phyloP scores from a whole-genome alignment of 1,284 basidiomycete species.

The Schizophyllum commune region DNA sequence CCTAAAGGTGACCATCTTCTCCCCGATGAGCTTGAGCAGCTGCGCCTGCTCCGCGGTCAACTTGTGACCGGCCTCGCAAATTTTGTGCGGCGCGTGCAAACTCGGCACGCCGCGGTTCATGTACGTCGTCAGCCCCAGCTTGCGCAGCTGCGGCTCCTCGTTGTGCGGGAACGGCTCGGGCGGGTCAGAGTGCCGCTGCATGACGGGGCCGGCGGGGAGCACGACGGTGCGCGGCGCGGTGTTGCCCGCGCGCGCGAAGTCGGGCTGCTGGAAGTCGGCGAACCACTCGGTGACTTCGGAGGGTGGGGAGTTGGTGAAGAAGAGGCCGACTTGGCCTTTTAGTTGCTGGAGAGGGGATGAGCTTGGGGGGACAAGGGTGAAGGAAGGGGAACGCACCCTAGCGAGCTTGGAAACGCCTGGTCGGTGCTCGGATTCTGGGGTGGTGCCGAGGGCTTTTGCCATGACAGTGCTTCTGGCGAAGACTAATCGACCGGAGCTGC shows the following conservation, averaged over 20 bases:
- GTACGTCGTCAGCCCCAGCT: slow-evolving; percentile 82
- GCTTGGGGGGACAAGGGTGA: slow-evolving; percentile 1
- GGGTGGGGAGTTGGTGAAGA: slow-evolving; percentile 87
- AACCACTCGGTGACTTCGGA: slow-evolving; percentile 95
- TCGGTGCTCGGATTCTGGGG: slow-evolving; percentile 82
- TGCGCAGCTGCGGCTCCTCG: slow-evolving; percentile 92
- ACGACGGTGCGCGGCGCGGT: slow-evolving; percentile 67
- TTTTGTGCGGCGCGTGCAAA: slow-evolving; percentile 69
- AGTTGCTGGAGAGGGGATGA: slow-evolving; percentile 54
- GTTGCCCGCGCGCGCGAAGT: slow-evolving; percentile 90
- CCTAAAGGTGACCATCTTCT: slow-evolving; percentile 79
- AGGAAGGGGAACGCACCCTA: slow-evolving; percentile 42
- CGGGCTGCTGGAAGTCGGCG: slow-evolving; percentile 79
- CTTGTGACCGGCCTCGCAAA: slow-evolving; percentile 80
- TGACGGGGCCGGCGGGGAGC: slow-evolving; percentile 69
- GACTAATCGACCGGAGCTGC: slow-evolving; percentile 83
- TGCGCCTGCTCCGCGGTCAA: slow-evolving; percentile 84
- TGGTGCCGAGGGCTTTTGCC: slow-evolving; percentile 91
- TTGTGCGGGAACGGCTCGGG: slow-evolving; percentile 91
- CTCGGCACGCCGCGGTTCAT: slow-evolving; percentile 88
- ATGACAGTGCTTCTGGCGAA: slow-evolving; percentile 91
- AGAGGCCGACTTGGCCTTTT: slow-evolving; percentile 87
- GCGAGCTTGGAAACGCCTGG: slow-evolving; percentile 77
- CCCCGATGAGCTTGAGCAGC: slow-evolving; percentile 80
- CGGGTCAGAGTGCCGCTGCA: slow-evolving; percentile 66